Percentiles rank a stretch among this genome's conserved stretches.
These are phyloP conservation scores for Russula abietina DNA, from an alignment of 768 basidiomycete genomes.

Conservation along the genomic window DNA sequence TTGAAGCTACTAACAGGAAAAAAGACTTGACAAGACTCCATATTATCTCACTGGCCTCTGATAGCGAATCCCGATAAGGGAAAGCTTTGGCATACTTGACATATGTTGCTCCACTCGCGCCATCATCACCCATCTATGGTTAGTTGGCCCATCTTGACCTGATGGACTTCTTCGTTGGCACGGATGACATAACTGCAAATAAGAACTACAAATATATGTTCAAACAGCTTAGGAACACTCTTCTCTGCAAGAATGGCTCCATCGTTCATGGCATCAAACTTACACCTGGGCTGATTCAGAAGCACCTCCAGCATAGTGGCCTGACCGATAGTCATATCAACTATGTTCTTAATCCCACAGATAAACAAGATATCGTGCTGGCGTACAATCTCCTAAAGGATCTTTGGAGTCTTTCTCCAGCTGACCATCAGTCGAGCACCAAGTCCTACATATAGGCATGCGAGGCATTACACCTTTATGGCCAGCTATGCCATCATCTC, in stretches of 20 bases:
- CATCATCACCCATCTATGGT: neutral
- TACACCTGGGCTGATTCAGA: neutral
- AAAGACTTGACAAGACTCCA: neutral
- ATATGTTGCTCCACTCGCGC: neutral
- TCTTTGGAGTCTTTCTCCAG: neutral
- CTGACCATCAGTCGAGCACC: neutral
- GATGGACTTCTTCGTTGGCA: neutral
- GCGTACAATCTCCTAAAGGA: neutral
- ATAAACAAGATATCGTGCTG: slow-evolving; percentile 5
- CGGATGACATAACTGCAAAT: slow-evolving; percentile 2
- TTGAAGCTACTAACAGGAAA: neutral
- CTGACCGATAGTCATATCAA: neutral
- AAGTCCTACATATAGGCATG: neutral
- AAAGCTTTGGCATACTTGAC: neutral
- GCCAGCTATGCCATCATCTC: neutral
- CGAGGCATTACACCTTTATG: neutral
- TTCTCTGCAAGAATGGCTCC: slow-evolving; percentile 2
- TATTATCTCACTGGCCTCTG: neutral
- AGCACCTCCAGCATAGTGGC: neutral
- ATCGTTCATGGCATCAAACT: neutral
- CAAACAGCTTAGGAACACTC: neutral
- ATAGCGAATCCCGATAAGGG: neutral
- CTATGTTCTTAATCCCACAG: neutral
- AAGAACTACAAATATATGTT: slow-evolving; percentile 7
- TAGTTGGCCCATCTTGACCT: neutral